Base-by-base conservation (phyloP, 2,329 filamentous ascomycete species). In the Diplodia corticola region DNA sequence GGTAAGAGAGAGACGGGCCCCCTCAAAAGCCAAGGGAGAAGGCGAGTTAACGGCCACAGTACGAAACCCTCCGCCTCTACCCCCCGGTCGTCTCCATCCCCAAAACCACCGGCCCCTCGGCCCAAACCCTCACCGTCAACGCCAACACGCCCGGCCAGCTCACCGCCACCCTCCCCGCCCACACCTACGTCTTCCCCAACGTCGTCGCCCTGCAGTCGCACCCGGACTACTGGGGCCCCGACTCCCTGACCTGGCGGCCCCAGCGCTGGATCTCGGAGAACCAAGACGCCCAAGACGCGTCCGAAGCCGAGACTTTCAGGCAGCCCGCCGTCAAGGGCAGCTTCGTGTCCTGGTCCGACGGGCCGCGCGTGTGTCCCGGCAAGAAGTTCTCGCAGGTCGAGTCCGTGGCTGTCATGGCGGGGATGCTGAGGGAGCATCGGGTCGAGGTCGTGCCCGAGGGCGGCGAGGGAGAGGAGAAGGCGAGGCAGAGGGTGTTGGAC, bases 321-420 rank as follows among this genome's bases (percentile, higher is more conserved):
- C 12, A 6, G 7, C 22, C 48, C 65, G 51, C 63, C 9, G 12
- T 54, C 12, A 55, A 65, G 22, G 63, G 63, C 26, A 22, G 64
- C 5, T 77, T 69, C 64, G 50, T 74, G 35, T 71, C 75, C 4
- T 79, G 75, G 76, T 64, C 68, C 17, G 69, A 70, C 24, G 76
- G 76, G 3, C 69, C 72, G 10, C 69, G 74, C 24, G 67, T 69
- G 22, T 78, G 75, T 65, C 73, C 74, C 5, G 76, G 77, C 1
- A 72, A 72, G 54, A 76, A 73, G 63, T 77, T 78, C 68, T 73
- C 73, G n/a, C 76, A 79, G 65, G 76, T 78, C 10, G 76, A 78
- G 51, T 72, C 75, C 59, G 76, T 77, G 9, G 76, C 75, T 17
- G 72, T 74, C 3, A 67, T 78, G 30, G 69, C 69, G 4, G 46